phyloP scores from a whole-genome alignment of 2,329 filamentous ascomycete species.

The Ceratocystis harringtonii region DNA sequence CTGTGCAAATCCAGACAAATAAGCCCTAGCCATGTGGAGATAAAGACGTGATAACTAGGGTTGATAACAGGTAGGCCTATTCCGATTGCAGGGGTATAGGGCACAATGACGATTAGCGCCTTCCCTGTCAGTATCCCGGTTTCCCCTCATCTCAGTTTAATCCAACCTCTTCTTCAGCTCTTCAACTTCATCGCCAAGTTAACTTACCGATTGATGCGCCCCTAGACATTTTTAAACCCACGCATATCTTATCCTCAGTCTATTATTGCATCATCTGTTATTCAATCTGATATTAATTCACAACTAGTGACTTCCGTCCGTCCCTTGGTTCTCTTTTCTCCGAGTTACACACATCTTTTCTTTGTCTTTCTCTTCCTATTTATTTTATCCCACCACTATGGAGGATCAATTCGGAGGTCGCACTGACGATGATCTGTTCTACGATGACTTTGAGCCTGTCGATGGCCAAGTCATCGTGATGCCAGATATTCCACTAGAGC shows the following conservation, averaged over 20 bases:
- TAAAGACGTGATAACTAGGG: background rate
- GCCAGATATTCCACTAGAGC: slow-evolving; percentile 17
- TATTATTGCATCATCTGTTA: background rate
- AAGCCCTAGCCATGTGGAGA: background rate
- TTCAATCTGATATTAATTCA: background rate
- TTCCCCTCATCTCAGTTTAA: background rate
- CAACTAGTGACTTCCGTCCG: background rate
- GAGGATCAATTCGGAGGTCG: slow-evolving; percentile 46
- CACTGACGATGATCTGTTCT: slow-evolving; percentile 48
- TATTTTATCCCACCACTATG: slow-evolving; percentile 26
- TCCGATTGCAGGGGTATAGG: background rate
- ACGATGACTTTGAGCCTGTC: slow-evolving; percentile 46
- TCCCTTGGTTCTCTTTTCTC: background rate
- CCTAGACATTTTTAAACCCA: background rate
- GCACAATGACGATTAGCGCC: slow-evolving; percentile 3
- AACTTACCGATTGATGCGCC: background rate
- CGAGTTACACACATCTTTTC: background rate
- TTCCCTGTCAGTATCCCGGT: background rate
- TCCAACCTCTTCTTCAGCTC: background rate
- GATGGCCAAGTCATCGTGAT: slow-evolving; percentile 22
- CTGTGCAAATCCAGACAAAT: background rate
- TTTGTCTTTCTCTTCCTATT: background rate
- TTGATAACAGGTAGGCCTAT: background rate
- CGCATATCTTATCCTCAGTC: background rate
- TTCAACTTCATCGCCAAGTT: background rate